Base-by-base conservation (phyloP, 2,329 filamentous ascomycete genomes). In the Lojkania enalia region DNA sequence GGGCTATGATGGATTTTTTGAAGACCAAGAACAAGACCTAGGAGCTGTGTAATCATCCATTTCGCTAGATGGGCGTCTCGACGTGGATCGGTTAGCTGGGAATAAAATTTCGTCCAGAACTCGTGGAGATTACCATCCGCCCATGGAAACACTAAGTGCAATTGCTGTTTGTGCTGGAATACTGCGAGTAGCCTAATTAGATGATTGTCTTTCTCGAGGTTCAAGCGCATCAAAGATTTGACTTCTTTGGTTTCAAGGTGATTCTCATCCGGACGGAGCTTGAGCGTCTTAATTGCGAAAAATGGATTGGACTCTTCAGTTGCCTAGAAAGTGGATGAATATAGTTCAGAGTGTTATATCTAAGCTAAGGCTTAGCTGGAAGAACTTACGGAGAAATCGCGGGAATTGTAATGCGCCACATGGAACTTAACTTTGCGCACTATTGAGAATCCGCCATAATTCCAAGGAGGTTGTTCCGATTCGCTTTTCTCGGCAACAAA, bases 101-200 rank as follows among this genome's bases (percentile, higher is more conserved):
- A 35, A 18, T 15, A 38, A 4, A 13, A n/a, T 16, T 35, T 33
- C 27, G 20, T 35, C 46, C 46, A 48, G 18, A 44, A 44, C 4
- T 48, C 20, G 16, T 31, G 35, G 3, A 48, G 30, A 20, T 48
- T 48, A 5, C 36, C 36, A 14, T 44, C 30, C 5, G 41, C 46
- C 33, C 46, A 48, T 11, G 46, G 41, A 27, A 48, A 48, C 13
- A 44, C 30, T 7, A 48, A 19, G 21, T 44, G 35, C 11, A 48
- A 20, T 5, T 33, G 12, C 2, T 29, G 13, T 16, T 41, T 31
- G 13, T 48, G 32, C 12, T 32, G 15, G 27, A 32, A 44, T 2
- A 31, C 41, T 6, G 25, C 41, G 15, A 48, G 29, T 6, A 48
- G 37, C 21, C 46, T 18, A 15, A 48, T 41, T 7, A 48, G 23